Base-by-base conservation (phyloP, 75 land plant species). In the Picea sitchensis region DNA sequence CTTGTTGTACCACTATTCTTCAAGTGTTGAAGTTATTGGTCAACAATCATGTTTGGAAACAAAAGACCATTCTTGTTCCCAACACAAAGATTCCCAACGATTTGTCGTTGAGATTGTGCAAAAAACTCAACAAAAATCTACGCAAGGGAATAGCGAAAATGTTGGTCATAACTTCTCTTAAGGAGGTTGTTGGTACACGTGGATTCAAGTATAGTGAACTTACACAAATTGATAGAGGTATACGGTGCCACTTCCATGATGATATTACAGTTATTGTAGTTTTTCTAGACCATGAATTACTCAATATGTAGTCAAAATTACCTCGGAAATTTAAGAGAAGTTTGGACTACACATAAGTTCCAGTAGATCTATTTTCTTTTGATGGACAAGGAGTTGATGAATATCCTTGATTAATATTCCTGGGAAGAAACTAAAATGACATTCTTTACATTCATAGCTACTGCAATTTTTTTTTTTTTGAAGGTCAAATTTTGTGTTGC, bases 61-160 rank as follows among this genome's bases (percentile, higher is more conserved):
- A 97, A 90, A 67, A 97, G 91, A 51, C 99, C 99, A 67, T 95
- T 97, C 80, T 93, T 95, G 80, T 95, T 95, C 38, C 98, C 96
- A 79, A 85, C 91, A 90, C 96, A 94, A 60, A 94, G 81, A 2
- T 94, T 89, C 20, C 96, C 96, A 83, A 94, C 86, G 3, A 94
- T 91, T 26, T 26, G 26, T 26, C 26, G 0, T 26, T 26, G 26
- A 26, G 26, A 26, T 26, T 26, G 26, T 26, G 26, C 26, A 26
- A 26, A 26, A 26, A 26, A 26, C 26, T 26, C 26, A 0, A 26
- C 26, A 26, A 26, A 26, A 26, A 26, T 26, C 26, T 26, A 26
- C 26, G 26, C 26, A 26, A 88, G 90, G 90, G 92, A 17, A 81
- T 88, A 76, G 90, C 90, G 23, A 88, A 83, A 82, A 85, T 85